A percentile compares a stretch with the other conserved stretches of the same genome.
Evolutionary conservation across 345 rosid genomes (phyloP).

Genomic region (Eucalyptus curtisii): DNA sequence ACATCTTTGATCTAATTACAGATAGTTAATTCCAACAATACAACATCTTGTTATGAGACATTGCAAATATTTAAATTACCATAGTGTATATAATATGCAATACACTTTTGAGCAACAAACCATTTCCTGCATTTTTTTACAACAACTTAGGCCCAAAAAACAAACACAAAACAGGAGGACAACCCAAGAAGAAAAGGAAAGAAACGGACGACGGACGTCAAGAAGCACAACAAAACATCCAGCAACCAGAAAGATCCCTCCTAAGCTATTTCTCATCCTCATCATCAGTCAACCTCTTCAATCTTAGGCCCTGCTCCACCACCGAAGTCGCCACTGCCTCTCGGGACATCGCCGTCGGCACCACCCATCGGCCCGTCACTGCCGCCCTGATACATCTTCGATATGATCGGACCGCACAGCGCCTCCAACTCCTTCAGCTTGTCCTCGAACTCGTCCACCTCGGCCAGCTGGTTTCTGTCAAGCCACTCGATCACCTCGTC

Average conservation of each 20-base stretch:
- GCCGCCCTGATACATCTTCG: conserved; percentile 18
- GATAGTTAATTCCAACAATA: background rate
- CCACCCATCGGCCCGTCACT: background rate
- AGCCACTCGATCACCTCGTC: conserved; percentile 10
- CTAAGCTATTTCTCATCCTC: background rate
- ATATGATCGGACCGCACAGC: conserved; percentile 12
- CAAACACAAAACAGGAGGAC: background rate
- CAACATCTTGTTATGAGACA: fast-evolving
- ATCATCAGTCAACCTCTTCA: conserved; percentile 17
- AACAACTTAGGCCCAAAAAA: background rate
- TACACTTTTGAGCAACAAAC: background rate
- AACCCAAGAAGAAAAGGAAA: background rate
- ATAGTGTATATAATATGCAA: fast-evolving
- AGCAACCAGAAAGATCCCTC: background rate
- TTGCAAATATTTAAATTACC: background rate
- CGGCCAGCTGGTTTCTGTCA: conserved; percentile 18
- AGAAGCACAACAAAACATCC: background rate
- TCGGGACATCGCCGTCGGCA: background rate
- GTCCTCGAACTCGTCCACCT: conserved; percentile 15
- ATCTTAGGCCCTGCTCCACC: conserved; percentile 14
- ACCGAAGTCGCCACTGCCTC: background rate
- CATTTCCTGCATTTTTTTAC: background rate
- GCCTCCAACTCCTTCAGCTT: conserved; percentile 16
- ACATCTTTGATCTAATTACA: fast-evolving
- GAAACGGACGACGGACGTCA: background rate